Evolutionary conservation across 176 grass and related monocot genomes (phyloP).

Genomic region (Puya raimondii): DNA sequence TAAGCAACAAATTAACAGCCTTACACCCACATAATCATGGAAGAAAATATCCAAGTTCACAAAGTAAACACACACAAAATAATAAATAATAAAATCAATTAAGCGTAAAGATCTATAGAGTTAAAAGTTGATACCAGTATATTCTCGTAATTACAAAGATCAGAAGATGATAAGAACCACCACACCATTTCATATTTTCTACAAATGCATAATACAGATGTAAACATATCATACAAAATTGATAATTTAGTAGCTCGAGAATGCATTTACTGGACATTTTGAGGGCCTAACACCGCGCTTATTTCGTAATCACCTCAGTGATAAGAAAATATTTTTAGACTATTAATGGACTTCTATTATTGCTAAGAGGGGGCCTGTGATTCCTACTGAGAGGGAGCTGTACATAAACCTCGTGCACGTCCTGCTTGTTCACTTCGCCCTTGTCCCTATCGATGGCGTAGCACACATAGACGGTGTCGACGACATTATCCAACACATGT

Average conservation of each 20-base stretch:
- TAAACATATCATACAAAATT: background rate
- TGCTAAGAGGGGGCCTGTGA: constrained; percentile 11
- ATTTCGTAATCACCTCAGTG: background rate
- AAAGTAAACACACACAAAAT: too few species aligned
- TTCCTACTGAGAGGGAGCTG: constrained; percentile 36
- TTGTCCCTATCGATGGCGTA: constrained; percentile 48
- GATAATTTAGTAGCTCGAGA: too few species aligned
- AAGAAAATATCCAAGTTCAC: too few species aligned
- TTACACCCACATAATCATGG: too few species aligned
- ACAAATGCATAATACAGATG: background rate
- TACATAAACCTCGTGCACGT: constrained; percentile 36
- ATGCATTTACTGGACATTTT: too few species aligned
- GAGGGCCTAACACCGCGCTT: too few species aligned
- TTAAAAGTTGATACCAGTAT: too few species aligned
- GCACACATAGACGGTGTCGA: constrained; percentile 38
- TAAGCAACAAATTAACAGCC: too few species aligned
- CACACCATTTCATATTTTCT: background rate
- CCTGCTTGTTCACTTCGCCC: constrained; percentile 28
- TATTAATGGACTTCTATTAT: background rate
- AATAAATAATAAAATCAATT: too few species aligned
- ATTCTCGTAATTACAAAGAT: too few species aligned
- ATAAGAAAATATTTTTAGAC: background rate
- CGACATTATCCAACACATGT: constrained; percentile 40
- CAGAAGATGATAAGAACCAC: background rate
- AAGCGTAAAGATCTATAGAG: too few species aligned